A percentile compares a stretch with the other conserved stretches of the same genome.
These are phyloP conservation scores for Gamsiella multidivaricata DNA, from an alignment of 192 early-diverging fungal species.

Conservation along the genomic window DNA sequence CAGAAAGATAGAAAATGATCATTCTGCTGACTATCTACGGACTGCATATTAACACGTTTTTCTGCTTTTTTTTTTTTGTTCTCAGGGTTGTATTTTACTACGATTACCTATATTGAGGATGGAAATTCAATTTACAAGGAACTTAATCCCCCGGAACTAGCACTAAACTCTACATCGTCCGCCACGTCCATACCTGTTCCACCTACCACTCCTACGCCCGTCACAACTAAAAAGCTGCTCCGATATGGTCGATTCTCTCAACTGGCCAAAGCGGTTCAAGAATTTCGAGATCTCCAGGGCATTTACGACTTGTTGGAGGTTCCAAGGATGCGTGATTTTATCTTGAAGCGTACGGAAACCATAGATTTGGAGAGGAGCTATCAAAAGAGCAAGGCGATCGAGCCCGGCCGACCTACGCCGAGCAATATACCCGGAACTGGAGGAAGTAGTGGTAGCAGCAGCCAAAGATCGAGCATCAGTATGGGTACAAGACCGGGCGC, in stretches of 20 bases:
- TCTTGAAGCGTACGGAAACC: constrained; percentile 45
- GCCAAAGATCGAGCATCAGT: constrained; percentile 15
- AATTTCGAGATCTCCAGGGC: constrained; percentile 42
- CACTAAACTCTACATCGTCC: background rate
- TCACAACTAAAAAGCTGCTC: constrained; percentile 19
- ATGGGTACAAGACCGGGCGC: background rate
- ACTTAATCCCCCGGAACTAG: background rate
- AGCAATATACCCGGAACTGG: background rate
- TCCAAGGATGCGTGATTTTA: constrained; percentile 45
- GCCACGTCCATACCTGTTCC: background rate
- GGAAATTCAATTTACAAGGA: constrained; percentile 51
- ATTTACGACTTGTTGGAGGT: constrained; percentile 52
- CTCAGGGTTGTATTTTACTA: constrained; percentile 29
- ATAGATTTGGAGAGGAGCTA: constrained; percentile 44
- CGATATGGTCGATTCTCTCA: constrained; percentile 43
- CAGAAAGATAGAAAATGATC: too few species aligned
- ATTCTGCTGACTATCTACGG: background rate
- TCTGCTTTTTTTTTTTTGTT: background rate
- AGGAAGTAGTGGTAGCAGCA: background rate
- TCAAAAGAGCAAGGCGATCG: constrained; percentile 40
- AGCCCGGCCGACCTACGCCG: constrained; percentile 34
- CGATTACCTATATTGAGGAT: constrained; percentile 44
- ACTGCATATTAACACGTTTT: background rate
- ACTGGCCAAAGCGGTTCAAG: constrained; percentile 33
- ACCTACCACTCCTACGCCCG: constrained; percentile 17